Evolutionary conservation across 169 alveolate species (phyloP).

Genomic region (Eimeria necatrix): DNA sequence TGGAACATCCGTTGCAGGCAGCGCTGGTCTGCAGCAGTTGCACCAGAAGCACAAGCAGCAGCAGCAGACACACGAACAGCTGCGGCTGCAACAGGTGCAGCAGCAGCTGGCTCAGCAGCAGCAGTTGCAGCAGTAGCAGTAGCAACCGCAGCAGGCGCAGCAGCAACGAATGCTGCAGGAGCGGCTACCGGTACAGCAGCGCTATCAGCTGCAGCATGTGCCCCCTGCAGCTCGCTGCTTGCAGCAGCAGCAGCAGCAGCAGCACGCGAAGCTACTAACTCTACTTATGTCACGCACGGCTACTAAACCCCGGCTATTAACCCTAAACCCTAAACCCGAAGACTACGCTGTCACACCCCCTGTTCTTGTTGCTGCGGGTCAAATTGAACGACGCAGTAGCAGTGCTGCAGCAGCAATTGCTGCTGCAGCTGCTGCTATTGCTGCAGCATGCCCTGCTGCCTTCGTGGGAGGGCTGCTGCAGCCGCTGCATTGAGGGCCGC

Average conservation of each 20-base stretch:
- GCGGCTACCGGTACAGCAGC: too few relatives aligned
- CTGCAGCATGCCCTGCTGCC: background rate
- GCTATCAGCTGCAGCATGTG: background rate
- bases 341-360: background rate
- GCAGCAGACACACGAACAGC: background rate
- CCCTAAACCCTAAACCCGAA: background rate
- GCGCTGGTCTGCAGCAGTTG: background rate
- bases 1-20: too few relatives aligned
- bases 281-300: background rate
- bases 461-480: background rate
- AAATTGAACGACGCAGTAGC: too few relatives aligned
- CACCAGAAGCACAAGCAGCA: background rate
- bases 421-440: background rate
- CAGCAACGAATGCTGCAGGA: too few relatives aligned
- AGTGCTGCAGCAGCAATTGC: background rate
- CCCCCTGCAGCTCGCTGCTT: constrained; percentile 14
- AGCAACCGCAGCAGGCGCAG: too few relatives aligned
- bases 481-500: background rate
- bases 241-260: constrained; percentile 20
- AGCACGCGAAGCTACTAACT: background rate
- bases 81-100: background rate
- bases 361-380: background rate
- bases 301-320: background rate
- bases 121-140: background rate
- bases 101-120: background rate